These are phyloP conservation scores for Vanilla planifolia DNA, from an alignment of 106 monocot species.

Conservation along the genomic window DNA sequence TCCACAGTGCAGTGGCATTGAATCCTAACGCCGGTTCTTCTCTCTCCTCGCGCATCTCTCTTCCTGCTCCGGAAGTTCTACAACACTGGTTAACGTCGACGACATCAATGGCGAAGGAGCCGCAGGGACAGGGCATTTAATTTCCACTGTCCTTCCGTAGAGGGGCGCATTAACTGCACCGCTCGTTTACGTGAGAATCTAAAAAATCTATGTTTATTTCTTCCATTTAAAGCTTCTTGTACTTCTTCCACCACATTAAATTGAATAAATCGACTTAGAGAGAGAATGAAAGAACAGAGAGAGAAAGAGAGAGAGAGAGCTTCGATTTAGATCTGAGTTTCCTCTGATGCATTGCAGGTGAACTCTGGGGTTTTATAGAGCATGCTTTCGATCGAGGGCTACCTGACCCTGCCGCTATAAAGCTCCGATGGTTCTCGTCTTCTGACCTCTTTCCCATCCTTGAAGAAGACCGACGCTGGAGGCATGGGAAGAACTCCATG, in stretches of 20 bases:
- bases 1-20: background rate
- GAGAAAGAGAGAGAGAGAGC: background rate
- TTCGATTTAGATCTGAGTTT: background rate
- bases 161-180: background rate
- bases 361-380: background rate
- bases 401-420: conserved; percentile 3
- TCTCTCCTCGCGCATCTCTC: background rate
- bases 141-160: background rate
- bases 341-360: conserved; percentile 4
- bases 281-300: background rate
- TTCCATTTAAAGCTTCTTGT: conserved; percentile 1
- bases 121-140: conserved; percentile 5
- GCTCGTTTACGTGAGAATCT: conserved; percentile 11
- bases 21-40: background rate
- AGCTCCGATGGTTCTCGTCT: background rate
- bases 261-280: background rate
- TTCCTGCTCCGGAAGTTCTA: background rate
- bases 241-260: background rate
- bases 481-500: conserved; percentile 47
- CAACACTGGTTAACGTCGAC: no score
- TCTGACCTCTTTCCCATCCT: background rate
- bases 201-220: conserved; percentile 8
- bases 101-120: conserved; percentile 17
- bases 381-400: background rate
- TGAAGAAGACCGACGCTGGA: background rate